Evolutionary conservation across 1,284 basidiomycete genomes (phyloP).

Genomic region (Leccinum cinnamomeum): DNA sequence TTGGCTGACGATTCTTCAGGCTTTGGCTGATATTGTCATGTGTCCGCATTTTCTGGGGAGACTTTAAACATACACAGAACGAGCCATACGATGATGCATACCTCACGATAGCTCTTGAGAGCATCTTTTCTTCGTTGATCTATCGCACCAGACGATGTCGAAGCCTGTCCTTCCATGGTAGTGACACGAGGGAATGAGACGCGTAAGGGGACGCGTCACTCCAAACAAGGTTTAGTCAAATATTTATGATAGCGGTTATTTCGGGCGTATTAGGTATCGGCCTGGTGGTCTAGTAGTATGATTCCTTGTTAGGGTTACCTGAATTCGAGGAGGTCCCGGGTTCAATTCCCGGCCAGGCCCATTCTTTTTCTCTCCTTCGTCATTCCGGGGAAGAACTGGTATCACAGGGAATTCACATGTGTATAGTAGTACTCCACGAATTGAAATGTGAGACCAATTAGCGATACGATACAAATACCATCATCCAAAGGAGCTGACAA

Average conservation of each 20-base stretch:
- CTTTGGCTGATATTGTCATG: constrained; percentile 83
- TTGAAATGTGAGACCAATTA: constrained; percentile 19
- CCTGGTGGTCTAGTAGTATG: constrained; percentile 56
- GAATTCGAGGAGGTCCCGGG: constrained; percentile 69
- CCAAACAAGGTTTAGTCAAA: neutral
- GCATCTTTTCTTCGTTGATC: constrained; percentile 65
- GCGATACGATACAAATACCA: constrained; percentile 17
- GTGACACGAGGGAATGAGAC: constrained; percentile 9
- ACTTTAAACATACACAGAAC: constrained; percentile 9
- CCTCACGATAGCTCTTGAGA: constrained; percentile 68
- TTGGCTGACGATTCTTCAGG: constrained; percentile 78
- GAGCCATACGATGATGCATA: constrained; percentile 28
- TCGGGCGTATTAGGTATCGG: constrained; percentile 12
- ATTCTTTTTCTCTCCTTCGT: constrained; percentile 19
- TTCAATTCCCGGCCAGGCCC: constrained; percentile 85
- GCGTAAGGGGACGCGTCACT: constrained; percentile 33
- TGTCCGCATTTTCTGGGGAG: constrained; percentile 82
- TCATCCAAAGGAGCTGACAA: neutral
- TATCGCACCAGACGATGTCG: constrained; percentile 54
- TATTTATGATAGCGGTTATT: neutral
- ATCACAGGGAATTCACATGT: no score
- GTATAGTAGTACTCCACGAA: constrained; percentile 24
- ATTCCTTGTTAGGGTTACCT: constrained; percentile 50
- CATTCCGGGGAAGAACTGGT: no score
- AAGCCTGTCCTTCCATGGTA: constrained; percentile 52